Conservation (phyloP, 148 eudicot species). For the Persicaria maculosa region DNA sequence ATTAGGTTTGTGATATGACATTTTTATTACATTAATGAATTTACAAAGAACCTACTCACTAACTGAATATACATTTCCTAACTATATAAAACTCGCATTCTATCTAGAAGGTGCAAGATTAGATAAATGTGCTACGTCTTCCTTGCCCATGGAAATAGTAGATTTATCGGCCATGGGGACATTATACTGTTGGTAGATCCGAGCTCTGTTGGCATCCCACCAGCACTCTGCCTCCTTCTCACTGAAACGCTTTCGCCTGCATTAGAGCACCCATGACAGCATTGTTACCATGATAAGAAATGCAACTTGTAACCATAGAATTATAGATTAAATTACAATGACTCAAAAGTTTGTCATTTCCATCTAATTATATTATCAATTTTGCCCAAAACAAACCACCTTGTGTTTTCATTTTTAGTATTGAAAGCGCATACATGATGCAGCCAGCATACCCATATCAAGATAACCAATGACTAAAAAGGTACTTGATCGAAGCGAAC, state of each 20-base stretch:
- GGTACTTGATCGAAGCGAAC: slow-evolving; percentile 46
- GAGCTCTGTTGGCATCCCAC: slow-evolving; percentile 37
- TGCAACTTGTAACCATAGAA: background rate
- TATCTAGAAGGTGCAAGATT: background rate
- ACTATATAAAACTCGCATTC: background rate
- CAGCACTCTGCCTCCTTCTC: slow-evolving; percentile 41
- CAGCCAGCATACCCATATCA: background rate
- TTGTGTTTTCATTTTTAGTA: too few species aligned
- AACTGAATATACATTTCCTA: slow-evolving; percentile 6
- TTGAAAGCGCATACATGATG: background rate
- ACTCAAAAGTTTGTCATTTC: background rate
- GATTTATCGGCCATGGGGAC: slow-evolving; percentile 31
- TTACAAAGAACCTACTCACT: slow-evolving; percentile 6
- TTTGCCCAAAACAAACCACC: too few species aligned
- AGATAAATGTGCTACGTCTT: slow-evolving; percentile 30
- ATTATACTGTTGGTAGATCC: slow-evolving; percentile 32
- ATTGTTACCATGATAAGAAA: background rate
- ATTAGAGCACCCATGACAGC: background rate
- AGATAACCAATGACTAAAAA: background rate
- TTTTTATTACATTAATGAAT: slow-evolving; percentile 1
- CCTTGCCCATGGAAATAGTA: slow-evolving; percentile 21
- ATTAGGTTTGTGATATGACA: too few species aligned
- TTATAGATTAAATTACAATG: too few species aligned
- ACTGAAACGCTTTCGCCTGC: slow-evolving; percentile 41
- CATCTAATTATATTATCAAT: too few species aligned